Evolutionary conservation across 306 rosid species (phyloP).

Genomic region (Castanea crenata): DNA sequence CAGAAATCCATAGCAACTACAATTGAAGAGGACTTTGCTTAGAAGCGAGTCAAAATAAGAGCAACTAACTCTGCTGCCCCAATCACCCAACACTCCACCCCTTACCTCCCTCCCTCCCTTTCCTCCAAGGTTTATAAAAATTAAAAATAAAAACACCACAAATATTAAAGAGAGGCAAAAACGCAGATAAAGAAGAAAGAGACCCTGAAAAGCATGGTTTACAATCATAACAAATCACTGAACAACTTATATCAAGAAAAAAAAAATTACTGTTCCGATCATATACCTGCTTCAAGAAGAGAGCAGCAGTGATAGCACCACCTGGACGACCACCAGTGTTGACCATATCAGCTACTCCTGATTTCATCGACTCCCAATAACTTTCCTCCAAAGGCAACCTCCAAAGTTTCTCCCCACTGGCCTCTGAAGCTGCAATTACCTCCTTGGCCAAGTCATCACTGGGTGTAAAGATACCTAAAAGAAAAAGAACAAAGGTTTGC

Average conservation of each 20-base stretch:
- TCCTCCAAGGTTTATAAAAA: too few species aligned
- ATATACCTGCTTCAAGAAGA: slow-evolving; percentile 89
- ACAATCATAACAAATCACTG: not conserved
- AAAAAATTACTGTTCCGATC: not conserved
- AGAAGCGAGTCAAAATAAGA: not conserved
- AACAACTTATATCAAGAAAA: not conserved
- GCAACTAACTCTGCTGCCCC: not conserved
- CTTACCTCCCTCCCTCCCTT: not conserved
- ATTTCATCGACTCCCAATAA: slow-evolving; percentile 97
- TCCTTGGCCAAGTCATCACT: slow-evolving; percentile 93
- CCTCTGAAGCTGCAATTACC: slow-evolving; percentile 73
- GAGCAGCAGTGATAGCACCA: slow-evolving; percentile 90
- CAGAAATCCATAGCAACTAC: slow-evolving; percentile 6
- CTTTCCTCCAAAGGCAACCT: slow-evolving; percentile 96
- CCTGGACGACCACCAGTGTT: slow-evolving; percentile 86
- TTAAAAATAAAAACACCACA: not conserved
- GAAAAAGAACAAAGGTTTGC: slow-evolving; percentile 24
- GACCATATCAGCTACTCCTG: slow-evolving; percentile 95
- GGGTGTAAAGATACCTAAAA: slow-evolving; percentile 85
- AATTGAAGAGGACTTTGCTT: not conserved
- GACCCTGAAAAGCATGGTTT: not conserved
- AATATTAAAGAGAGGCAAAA: not conserved
- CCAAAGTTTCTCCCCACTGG: slow-evolving; percentile 93
- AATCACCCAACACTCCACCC: not conserved
- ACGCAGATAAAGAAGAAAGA: not conserved